Evolutionary conservation across 2,329 filamentous ascomycete genomes (phyloP), one percentile per base, ranked within the genome.

Genomic region (Microcyclosporella mali): DNA sequence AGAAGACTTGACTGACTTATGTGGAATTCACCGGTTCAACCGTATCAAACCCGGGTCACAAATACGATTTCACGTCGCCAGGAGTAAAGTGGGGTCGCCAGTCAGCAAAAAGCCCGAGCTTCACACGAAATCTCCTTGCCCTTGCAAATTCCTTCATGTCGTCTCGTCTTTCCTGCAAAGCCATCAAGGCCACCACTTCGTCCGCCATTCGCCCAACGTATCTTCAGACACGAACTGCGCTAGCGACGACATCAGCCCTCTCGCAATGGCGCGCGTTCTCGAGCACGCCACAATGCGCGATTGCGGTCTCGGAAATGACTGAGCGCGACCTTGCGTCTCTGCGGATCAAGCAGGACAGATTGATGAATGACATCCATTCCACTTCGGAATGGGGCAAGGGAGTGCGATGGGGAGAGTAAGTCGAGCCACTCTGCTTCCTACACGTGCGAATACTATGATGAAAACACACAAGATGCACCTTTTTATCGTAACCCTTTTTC

Each of bases 361-460:
- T 85, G 50, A 80, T 82, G 68, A 69, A 73, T 18, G 75, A 80
- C 46, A 69, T 85, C 10, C 82, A 85, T 60, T 60, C 77, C 45
- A 83, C 79, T 2, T 83, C 78, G 58, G 70, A 79, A 65, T 85
- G 79, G 74, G 82, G 82, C 0, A 72, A 68, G 33, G 82, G 81
- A 0, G 73, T 82, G 50, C 66, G 72, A 65, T 86, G 81, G 80
- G 82, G 82, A 65, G 70, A 74, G 81, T 81, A 70, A 66, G 77
- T 70, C 19, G 14, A 28, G 28, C 6, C 18, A 35, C 33, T 41
- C 37, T 37, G 19, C 18, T 45, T 53, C 43, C 16, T 28, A 33
- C 30, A 21, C 11, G 12, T 19, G 33, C 38, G 38, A 9, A 21
- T 31, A 37, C 25, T 21, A 37, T 46, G 45, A 53, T 52, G 52